Evolutionary conservation across 179 eudicot species (phyloP), one percentile per base, ranked within the genome.

Genomic region (Silene coronaria): DNA sequence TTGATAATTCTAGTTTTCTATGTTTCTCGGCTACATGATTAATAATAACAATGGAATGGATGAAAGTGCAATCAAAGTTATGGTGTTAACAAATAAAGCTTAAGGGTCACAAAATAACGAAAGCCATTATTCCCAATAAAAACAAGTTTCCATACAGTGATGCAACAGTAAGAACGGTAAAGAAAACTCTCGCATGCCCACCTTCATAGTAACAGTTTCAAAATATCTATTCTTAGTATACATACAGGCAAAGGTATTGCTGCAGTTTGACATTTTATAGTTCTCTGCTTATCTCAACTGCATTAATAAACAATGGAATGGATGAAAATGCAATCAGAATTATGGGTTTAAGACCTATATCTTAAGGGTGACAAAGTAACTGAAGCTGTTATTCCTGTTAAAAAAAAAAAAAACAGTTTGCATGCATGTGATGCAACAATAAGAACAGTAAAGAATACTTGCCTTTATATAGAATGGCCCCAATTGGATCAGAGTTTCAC

Each of bases 401-500:
- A 11, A 12, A 45, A 12, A 11, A 45, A 11, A 11, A 12, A 45
- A 12, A 11, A 45, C 51, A 62, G 30, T 61, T 61, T 9, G 17
- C 13, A 61, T 62, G 67, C 34, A 26, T 26, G 16, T 6, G 14
- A 30, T 30, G 46, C 59, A 30, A 66, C 28, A 26, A 66, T 66
- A 66, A 30, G 45, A 66, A 6, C 23, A 71, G 34, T 4, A 28
- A 48, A 57, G 46, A 67, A 76, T 60, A 83, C 91, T 86, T 84
- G 84, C 97, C 93, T 95, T 95, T 76, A 92, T 72, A 84, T 94
- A 94, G 72, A 94, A 94, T 76, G 98, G 98, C 70, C 98, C 98
- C 87, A 94, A 68, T 68, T 82, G 86, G 72, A 94, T 94, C 48
- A 94, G 88, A 48, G 97, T 89, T 82, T 90, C 92, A 66, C 98